Conservation (phyloP, 2,329 filamentous ascomycete species). For the Sporothrix pseudoabietina region DNA sequence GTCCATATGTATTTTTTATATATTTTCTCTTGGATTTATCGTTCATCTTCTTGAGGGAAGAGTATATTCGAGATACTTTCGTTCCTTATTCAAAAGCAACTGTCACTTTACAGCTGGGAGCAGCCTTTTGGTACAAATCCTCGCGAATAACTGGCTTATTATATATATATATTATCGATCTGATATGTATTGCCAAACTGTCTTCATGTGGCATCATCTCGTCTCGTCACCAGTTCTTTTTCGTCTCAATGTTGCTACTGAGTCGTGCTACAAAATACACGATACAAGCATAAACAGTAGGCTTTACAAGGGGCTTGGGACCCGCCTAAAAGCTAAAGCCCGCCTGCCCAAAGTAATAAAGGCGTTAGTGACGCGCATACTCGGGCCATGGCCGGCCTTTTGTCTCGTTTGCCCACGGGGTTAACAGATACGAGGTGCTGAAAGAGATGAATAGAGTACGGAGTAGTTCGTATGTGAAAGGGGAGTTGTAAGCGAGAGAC, state of each 20-base stretch:
- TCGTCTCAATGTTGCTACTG: not conserved
- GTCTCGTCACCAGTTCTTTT: not conserved
- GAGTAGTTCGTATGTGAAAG: not conserved
- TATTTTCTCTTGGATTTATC: not conserved
- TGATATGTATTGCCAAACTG: not conserved
- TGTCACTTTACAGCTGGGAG: too few relatives aligned
- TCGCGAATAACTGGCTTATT: too few relatives aligned
- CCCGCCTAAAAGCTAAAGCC: too few relatives aligned
- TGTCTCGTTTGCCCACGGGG: constrained; percentile 6
- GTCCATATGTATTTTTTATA: not conserved
- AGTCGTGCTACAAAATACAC: not conserved
- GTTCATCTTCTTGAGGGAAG: not conserved
- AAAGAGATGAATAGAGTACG: not conserved
- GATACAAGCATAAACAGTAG: too few relatives aligned
- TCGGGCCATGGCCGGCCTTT: not conserved
- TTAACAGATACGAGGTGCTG: not conserved
- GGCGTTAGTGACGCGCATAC: constrained; percentile 13
- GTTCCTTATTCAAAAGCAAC: too few relatives aligned
- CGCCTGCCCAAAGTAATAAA: not conserved
- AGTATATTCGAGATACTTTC: not conserved
- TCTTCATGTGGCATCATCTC: not conserved
- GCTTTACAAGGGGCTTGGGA: not conserved
- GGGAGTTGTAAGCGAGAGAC: not conserved
- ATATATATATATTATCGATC: not conserved
- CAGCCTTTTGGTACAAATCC: too few relatives aligned